Base-by-base conservation (phyloP, 2,329 filamentous ascomycete species). In the Colletotrichum spaethianum region DNA sequence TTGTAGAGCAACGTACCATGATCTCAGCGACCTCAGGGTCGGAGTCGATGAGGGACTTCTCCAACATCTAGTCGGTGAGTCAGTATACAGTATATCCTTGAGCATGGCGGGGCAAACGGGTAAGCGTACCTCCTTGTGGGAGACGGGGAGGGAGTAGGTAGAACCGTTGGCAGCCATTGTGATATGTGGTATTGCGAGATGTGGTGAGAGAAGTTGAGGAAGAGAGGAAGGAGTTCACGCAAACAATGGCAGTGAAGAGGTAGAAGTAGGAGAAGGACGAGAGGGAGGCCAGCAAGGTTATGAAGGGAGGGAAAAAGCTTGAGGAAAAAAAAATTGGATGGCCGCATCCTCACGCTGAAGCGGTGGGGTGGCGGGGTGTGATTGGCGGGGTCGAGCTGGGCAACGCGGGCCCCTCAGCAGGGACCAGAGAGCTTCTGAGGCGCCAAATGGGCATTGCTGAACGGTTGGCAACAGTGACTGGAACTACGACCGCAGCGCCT, bases 11-110 rank as follows among this genome's bases (percentile, higher is more conserved):
- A 83, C 90, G 76, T 89, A 97, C 94, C 95, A 99, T 98, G 86
- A 99, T 98, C 86, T 93, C 89, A 76, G 95, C 95, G 80, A 99
- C 94, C 90, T 98, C 95, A 70, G 94, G 93, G 84, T 99, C 96
- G 69, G 93, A 92, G 79, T 98, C 94, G 79, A 96, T 86, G 79
- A 99, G 91, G 83, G 94, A 93, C 88, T 94, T 96, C 91, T 98
- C 94, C 88, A 99, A 94, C 91, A 98, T 92, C 95, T 98, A 69
- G 31, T 50, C 74, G 38, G 60, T 76, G 74, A 77, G 78, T 80
- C 75, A 82, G 76, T 70, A 72, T 84, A 46, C 78, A 84, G 40
- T 12, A 42, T 44, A 52, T 50, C 31, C 28, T 79, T 77, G 28
- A 71, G 68, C 69, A 73, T 42, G 65, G 60, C 50, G 73, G 36